Percentiles rank a stretch among this genome's conserved stretches.
Conservation (phyloP, 1,284 basidiomycete genomes). For the Hymenochaete sp. region DNA sequence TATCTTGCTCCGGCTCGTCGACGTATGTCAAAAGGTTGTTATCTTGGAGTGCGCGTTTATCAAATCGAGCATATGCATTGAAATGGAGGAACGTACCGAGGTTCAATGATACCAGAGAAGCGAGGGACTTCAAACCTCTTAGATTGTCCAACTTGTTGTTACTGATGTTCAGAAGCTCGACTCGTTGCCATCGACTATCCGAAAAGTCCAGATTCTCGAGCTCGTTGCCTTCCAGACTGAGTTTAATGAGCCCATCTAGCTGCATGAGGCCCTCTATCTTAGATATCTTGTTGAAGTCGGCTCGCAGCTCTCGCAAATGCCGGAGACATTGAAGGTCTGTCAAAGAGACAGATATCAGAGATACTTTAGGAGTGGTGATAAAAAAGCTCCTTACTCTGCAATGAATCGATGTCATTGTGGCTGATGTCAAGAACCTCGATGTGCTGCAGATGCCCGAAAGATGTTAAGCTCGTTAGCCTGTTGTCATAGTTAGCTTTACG, state of each 20-base stretch:
- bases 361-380: constrained; percentile 1
- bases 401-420: constrained; percentile 80
- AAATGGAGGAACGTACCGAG: constrained; percentile 61
- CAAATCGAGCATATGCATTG: not conserved
- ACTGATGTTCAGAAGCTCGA: constrained; percentile 81
- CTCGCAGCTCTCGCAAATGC: constrained; percentile 82
- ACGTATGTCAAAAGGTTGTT: constrained; percentile 11
- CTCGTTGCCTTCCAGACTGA: constrained; percentile 75
- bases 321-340: constrained; percentile 76
- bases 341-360: not conserved
- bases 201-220: constrained; percentile 59
- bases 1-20: not conserved
- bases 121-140: constrained; percentile 51
- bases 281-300: constrained; percentile 76
- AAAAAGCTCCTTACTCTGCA: constrained; percentile 58
- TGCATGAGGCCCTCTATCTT: constrained; percentile 73
- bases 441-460: constrained; percentile 80
- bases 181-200: constrained; percentile 62
- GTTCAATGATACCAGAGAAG: constrained; percentile 64
- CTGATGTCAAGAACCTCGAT: constrained; percentile 90
- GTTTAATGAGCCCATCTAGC: constrained; percentile 73
- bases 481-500: constrained; percentile 4
- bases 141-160: constrained; percentile 64
- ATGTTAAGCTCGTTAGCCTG: constrained; percentile 78
- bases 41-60: constrained; percentile 3